Evolutionary conservation across 345 rosid genomes (phyloP).

Genomic region (Eutrema japonicum): DNA sequence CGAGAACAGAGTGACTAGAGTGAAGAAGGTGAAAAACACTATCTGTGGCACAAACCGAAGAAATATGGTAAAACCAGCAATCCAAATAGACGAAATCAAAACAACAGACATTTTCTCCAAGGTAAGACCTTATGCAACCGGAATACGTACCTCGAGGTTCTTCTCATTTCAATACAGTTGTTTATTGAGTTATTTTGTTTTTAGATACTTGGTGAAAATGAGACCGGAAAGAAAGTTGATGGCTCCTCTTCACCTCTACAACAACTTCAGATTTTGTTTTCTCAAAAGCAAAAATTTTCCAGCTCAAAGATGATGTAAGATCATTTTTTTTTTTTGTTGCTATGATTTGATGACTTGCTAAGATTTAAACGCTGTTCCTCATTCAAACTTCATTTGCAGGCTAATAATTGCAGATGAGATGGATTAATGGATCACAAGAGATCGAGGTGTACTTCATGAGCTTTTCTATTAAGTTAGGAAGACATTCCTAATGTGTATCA

Average conservation of each 20-base stretch:
- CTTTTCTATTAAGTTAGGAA: no score
- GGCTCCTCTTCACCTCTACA: slow-evolving; percentile 59
- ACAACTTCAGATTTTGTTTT: slow-evolving; percentile 64
- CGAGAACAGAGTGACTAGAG: slow-evolving; percentile 91
- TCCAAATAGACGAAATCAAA: slow-evolving; percentile 35
- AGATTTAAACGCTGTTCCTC: slow-evolving; percentile 4
- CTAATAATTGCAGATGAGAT: slow-evolving; percentile 82
- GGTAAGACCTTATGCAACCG: slow-evolving; percentile 45
- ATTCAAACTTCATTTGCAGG: slow-evolving; percentile 50
- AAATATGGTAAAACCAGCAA: slow-evolving; percentile 24
- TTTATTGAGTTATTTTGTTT: slow-evolving; percentile 41
- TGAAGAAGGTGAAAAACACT: slow-evolving; percentile 72
- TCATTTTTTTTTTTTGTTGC: neutral
- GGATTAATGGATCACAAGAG: slow-evolving; percentile 85
- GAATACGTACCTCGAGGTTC: neutral
- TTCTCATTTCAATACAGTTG: neutral
- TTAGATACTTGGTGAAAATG: slow-evolving; percentile 59
- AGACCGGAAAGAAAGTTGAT: slow-evolving; percentile 46
- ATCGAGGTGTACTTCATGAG: slow-evolving; percentile 85
- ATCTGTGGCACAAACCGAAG: slow-evolving; percentile 61
- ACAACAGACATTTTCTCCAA: slow-evolving; percentile 75
- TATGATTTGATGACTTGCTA: slow-evolving; percentile 7
- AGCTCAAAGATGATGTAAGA: slow-evolving; percentile 74
- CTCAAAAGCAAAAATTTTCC: slow-evolving; percentile 54
- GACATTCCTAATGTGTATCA: no score